Conservation (phyloP, 352 stramenopile species). For the Peronospora farinosa region DNA sequence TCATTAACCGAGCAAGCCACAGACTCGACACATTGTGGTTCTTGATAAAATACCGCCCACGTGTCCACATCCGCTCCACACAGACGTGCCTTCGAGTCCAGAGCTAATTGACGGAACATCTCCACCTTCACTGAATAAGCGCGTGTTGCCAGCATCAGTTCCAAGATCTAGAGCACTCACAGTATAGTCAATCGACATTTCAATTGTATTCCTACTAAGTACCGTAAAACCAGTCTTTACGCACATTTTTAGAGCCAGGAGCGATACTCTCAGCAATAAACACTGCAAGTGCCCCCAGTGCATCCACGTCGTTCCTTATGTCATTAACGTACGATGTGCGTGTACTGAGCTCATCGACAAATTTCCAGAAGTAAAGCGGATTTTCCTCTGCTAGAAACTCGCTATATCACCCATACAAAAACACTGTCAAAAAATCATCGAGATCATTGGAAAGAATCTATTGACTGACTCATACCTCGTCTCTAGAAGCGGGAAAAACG, state of each 20-base stretch:
- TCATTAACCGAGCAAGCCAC: slow-evolving; percentile 61
- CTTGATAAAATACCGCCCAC: slow-evolving; percentile 71
- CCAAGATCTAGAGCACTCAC: slow-evolving; percentile 48
- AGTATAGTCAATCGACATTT: too few species aligned
- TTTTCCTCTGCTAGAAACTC: slow-evolving; percentile 81
- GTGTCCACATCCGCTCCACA: slow-evolving; percentile 47
- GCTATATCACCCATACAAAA: slow-evolving; percentile 19
- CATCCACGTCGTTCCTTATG: slow-evolving; percentile 42
- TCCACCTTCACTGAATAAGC: slow-evolving; percentile 79
- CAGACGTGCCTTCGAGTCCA: slow-evolving; percentile 59
- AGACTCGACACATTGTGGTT: slow-evolving; percentile 50
- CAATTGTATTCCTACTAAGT: too few species aligned
- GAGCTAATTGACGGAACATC: slow-evolving; percentile 71
- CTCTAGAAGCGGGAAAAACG: slow-evolving; percentile 50
- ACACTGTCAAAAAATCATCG: slow-evolving; percentile 6
- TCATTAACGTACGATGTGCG: slow-evolving; percentile 30
- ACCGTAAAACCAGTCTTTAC: slow-evolving; percentile 4
- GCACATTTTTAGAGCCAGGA: slow-evolving; percentile 56
- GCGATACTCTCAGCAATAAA: slow-evolving; percentile 48
- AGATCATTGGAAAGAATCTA: neutral
- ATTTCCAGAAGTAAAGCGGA: slow-evolving; percentile 71
- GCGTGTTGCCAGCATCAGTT: slow-evolving; percentile 69
- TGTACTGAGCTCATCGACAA: slow-evolving; percentile 41
- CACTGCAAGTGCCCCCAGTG: slow-evolving; percentile 43
- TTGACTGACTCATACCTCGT: slow-evolving; percentile 30